phyloP scores from a whole-genome alignment of 2,329 filamentous ascomycete genomes.

The Dactylellina drechsleri region DNA sequence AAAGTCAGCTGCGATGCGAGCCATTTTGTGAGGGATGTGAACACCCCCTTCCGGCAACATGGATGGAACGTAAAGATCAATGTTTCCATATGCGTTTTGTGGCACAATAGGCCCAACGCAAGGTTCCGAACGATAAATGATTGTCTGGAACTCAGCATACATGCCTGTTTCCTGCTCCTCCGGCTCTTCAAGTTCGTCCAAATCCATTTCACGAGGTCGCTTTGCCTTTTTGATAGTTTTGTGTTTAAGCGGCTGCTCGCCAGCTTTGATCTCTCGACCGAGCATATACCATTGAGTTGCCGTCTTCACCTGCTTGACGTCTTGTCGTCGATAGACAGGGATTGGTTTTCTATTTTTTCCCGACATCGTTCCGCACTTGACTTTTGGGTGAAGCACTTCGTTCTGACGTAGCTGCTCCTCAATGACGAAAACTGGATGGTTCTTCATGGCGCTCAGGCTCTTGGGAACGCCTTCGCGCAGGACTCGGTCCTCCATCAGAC shows the following conservation, averaged over 20 bases:
- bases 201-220: constrained; percentile 57
- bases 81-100: constrained; percentile 94
- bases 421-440: constrained; percentile 79
- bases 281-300: constrained; percentile 91
- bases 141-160: constrained; percentile 65
- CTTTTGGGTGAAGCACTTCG: constrained; percentile 80
- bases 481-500: constrained; percentile 76
- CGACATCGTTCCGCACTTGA: constrained; percentile 79
- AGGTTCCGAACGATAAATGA: constrained; percentile 78
- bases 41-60: constrained; percentile 26
- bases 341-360: constrained; percentile 67
- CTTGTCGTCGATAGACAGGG: constrained; percentile 79
- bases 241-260: constrained; percentile 85
- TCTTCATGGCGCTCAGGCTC: constrained; percentile 86
- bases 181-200: constrained; percentile 59
- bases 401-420: constrained; percentile 84
- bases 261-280: constrained; percentile 79
- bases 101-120: constrained; percentile 75
- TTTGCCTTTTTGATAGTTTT: constrained; percentile 66
- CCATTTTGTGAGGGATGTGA: constrained; percentile 62
- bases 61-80: constrained; percentile 53
- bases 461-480: constrained; percentile 84
- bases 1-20: constrained; percentile 76
- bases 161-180: constrained; percentile 66
- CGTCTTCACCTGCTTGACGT: constrained; percentile 81